Evolutionary conservation across 495 filamentous ascomycete species (phyloP), one percentile per base, ranked within the genome.

Genomic region (Gamarada debralockiae): DNA sequence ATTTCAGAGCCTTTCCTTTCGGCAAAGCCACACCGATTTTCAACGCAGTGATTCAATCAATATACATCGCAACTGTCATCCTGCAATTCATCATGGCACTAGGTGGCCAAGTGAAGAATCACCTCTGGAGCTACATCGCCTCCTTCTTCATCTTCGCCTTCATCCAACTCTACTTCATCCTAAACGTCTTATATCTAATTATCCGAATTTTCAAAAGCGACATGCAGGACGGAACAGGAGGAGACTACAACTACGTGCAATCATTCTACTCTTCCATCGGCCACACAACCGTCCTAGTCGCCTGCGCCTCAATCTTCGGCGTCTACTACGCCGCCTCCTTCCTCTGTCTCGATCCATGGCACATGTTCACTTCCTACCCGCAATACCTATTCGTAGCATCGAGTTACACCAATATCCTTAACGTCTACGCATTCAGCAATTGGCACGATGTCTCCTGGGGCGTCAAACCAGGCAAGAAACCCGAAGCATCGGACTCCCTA

Each of bases 391-490:
- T 92, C 34, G 77, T 93, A 96, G 31, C 31, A 8, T 34, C 31
- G 8, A 34, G 31, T n/a, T 34, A 34, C n/a, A 34, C 31, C 7
- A 34, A 34, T 34, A 34, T 34, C n/a, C n/a, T 34, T 58, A 97
- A 92, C 73, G 89, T 97, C 49, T 97, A 97, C 72, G 90, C 90
- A 50, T 97, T 96, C 82, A 92, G 91, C 82, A 97, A 97, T 73
- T 97, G 92, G 92, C 92, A 97, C 74, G 92, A 97, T 70, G 92
- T 97, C 37, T 95, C 92, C 14, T 97, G 92, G 92, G 92, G 92
- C 78, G 96, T 91, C 71, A 96, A 97, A 76, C 92, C 91, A 67
- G 87, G 92, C 10, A 92, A 96, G 72, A 96, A 96, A 73, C 69
- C 85, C 36, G 84, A 86, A 42, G 38, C 38, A 13, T 86, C 85